Percentiles rank a stretch among this genome's conserved stretches.
Evolutionary conservation across 2,329 filamentous ascomycete genomes (phyloP).

Genomic region (Blastomyces silverae): DNA sequence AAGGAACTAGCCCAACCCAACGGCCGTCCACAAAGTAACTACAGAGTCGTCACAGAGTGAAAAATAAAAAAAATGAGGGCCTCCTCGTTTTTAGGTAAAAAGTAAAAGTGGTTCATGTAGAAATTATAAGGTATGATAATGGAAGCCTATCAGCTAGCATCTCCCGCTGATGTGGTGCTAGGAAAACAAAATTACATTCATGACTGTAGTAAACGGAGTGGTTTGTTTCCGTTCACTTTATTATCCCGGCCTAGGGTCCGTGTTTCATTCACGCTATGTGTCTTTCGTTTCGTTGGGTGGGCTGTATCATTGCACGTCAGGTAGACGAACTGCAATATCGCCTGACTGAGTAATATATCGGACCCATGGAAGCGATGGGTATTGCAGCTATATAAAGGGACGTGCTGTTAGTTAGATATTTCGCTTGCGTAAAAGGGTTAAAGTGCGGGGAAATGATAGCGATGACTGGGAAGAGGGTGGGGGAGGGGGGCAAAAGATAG

Average conservation of each 20-base stretch:
- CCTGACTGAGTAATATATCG: constrained; percentile 97
- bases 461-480: neutral
- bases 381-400: constrained; percentile 66
- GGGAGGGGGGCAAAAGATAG: neutral
- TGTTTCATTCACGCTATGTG: neutral
- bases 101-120: neutral
- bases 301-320: constrained; percentile 66
- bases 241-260: neutral
- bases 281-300: neutral
- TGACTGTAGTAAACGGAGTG: neutral
- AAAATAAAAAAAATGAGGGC: too few species aligned
- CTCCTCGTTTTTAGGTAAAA: neutral
- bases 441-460: constrained; percentile 10
- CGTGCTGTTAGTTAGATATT: neutral
- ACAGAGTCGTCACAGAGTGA: neutral
- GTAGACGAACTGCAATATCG: constrained; percentile 88
- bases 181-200: neutral
- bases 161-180: too few species aligned
- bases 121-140: neutral
- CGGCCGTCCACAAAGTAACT: neutral
- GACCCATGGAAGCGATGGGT: constrained; percentile 94
- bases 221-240: neutral
- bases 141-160: neutral
- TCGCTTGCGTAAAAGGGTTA: neutral
- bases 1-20: neutral